phyloP scores from a whole-genome alignment of 169 alveolate genomes.

The Eimeria sp. region DNA sequence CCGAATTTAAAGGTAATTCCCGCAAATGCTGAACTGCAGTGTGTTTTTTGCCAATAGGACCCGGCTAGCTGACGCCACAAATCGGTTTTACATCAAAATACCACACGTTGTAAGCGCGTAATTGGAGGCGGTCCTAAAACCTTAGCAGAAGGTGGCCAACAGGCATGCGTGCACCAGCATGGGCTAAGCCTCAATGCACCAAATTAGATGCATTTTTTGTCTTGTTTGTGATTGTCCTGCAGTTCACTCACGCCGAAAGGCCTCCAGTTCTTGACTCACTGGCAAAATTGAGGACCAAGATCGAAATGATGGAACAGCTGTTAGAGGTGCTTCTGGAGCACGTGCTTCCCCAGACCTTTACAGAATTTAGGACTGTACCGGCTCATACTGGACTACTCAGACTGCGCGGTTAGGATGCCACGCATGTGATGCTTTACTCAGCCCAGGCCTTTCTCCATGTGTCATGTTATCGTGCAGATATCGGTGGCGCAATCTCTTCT shows the following conservation, averaged over 20 bases:
- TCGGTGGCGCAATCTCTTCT: slow-evolving; percentile 83
- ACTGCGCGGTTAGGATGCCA: not conserved
- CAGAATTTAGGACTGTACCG: not conserved
- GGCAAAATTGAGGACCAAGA: slow-evolving; percentile 77
- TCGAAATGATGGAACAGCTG: slow-evolving; percentile 83
- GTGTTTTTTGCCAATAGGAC: slow-evolving; percentile 38
- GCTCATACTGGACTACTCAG: not conserved
- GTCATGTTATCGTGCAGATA: slow-evolving; percentile 63
- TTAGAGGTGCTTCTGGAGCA: slow-evolving; percentile 70
- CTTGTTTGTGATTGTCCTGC: not conserved
- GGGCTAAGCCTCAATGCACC: not conserved
- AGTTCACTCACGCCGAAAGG: slow-evolving; percentile 70
- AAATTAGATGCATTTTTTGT: not conserved
- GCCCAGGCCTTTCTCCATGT: not conserved
- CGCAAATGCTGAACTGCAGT: not conserved
- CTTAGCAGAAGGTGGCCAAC: not conserved
- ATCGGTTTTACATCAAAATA: slow-evolving; percentile 83
- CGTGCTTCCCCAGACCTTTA: not conserved
- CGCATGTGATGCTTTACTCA: not conserved
- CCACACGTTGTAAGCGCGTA: slow-evolving; percentile 80
- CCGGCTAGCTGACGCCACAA: slow-evolving; percentile 80
- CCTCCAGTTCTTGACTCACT: slow-evolving; percentile 82
- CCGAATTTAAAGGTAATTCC: not conserved
- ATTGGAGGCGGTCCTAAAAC: not conserved
- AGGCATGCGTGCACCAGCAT: too few relatives aligned